phyloP scores from a whole-genome alignment of 1,139 yeast genomes.

The Saccharomyces hybrid region DNA sequence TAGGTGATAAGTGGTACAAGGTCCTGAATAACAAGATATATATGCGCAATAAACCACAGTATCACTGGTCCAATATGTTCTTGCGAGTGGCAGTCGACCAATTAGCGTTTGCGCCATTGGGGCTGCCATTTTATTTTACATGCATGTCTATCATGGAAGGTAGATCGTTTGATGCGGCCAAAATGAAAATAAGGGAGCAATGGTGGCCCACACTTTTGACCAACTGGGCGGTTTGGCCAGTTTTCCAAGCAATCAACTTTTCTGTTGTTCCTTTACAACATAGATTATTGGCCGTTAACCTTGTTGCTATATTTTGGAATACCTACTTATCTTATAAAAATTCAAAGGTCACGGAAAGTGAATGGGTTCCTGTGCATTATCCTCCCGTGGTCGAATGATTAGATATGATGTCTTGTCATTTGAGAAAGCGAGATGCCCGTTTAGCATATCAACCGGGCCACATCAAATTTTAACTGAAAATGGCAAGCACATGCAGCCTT shows the following conservation, averaged over 20 bases:
- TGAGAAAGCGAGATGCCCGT: neutral
- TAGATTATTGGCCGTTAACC: conserved; percentile 61
- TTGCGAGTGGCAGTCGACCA: conserved; percentile 66
- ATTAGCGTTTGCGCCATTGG: conserved; percentile 64
- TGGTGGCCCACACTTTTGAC: conserved; percentile 56
- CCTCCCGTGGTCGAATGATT: conserved; percentile 36
- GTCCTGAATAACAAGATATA: conserved; percentile 43
- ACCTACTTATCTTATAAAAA: conserved; percentile 60
- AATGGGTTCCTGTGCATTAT: conserved; percentile 28
- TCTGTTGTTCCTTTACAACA: conserved; percentile 60
- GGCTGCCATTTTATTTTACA: conserved; percentile 60
- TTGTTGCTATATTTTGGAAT: conserved; percentile 79
- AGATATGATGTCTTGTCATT: neutral
- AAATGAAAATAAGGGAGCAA: conserved; percentile 38
- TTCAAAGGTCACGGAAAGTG: conserved; percentile 14
- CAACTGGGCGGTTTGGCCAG: conserved; percentile 87
- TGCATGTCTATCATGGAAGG: conserved; percentile 64
- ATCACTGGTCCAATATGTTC: conserved; percentile 31
- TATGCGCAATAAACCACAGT: conserved; percentile 23
- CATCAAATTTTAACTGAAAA: no score
- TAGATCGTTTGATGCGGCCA: conserved; percentile 33
- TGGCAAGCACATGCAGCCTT: no score
- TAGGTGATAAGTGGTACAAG: conserved; percentile 66
- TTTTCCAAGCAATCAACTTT: conserved; percentile 67
- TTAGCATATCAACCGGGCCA: neutral